Base-by-base conservation (phyloP, 73 alveolate genomes). In the Tetrahymena borealis region DNA sequence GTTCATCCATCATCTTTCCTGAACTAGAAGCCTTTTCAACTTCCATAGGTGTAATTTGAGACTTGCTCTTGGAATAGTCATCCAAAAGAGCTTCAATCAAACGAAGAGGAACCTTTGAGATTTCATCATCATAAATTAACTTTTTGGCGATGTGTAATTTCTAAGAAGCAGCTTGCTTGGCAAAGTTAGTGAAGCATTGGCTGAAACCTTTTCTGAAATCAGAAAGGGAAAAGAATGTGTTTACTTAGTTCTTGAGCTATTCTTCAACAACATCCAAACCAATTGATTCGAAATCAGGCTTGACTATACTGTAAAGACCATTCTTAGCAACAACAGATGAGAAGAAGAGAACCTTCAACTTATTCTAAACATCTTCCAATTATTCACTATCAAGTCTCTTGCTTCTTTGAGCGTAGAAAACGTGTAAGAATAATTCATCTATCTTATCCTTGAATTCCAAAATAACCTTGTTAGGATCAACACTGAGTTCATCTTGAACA, bases 401-500 rank as follows among this genome's bases (percentile, higher is more conserved):
- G 85, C 85, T 60, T 60, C 85, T 60, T 60, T 60, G 15, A 28
- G 85, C 85, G 10, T 15, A 60, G 85, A 60, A 60, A 35, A 60
- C 28, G 85, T 60, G 28, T 35, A 60, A 60, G 85, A 60, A 60
- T 1, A 60, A 35, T 15, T 60, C 85, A n/a, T 60, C 85, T 2
- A 60, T 60, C 38, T 60, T 60, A 13, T 60, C 85, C 37, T 60
- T 60, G 10, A 24, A 60, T 18, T 78, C 95, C n/a, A 78, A 78
- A 0, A 78, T 39, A 7, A 91, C 95, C 60, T 38, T 33, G 24
- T 33, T 4, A 3, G 95, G 35, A 13, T 78, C 31, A 35, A 41
- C 90, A 78, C 90, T 38, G 11, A 92, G 42, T 78, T 92, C 90
- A 39, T 92, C 40, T 39, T 78, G 91, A 38, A 39, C 90, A 37